A percentile compares a stretch with the other conserved stretches of the same genome.
phyloP scores from a whole-genome alignment of 78 protist species.

The Anaeramoeba flamelloides region DNA sequence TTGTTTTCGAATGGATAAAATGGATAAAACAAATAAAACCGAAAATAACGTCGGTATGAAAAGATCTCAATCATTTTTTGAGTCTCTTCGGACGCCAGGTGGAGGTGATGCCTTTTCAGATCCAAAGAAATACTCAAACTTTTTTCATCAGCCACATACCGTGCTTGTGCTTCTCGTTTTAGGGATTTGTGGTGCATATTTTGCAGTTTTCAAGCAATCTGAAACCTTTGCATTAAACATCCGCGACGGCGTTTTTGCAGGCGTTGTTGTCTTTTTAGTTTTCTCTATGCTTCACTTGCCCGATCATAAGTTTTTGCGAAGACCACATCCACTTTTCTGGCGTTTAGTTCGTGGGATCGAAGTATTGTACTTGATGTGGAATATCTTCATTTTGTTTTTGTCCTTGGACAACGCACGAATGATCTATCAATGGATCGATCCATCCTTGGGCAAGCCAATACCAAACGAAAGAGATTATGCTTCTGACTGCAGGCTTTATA shows the following conservation, averaged over 20 bases:
- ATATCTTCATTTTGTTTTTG: conserved; percentile 42
- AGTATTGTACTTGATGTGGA: conserved; percentile 41
- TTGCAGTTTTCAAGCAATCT: too few species aligned
- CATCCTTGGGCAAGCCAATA: conserved; percentile 1
- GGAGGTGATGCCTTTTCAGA: too few species aligned
- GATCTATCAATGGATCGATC: conserved; percentile 32
- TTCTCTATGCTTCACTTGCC: conserved; percentile 33
- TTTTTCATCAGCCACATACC: too few species aligned
- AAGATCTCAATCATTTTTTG: too few species aligned
- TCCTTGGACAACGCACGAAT: conserved; percentile 31
- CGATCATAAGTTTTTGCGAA: conserved; percentile 47
- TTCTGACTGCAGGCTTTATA: conserved; percentile 43
- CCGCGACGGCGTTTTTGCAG: conserved; percentile 52
- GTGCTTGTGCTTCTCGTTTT: too few species aligned
- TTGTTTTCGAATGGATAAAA: too few species aligned
- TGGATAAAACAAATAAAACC: too few species aligned
- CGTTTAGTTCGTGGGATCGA: conserved; percentile 46
- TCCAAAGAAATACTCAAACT: too few species aligned
- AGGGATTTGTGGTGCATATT: too few species aligned
- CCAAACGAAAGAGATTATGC: conserved; percentile 53
- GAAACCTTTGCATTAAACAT: too few species aligned
- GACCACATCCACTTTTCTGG: conserved; percentile 80
- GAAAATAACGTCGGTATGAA: too few species aligned
- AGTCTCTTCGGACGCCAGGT: too few species aligned
- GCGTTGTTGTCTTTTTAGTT: conserved; percentile 31